Evolutionary conservation across 2,329 filamentous ascomycete species (phyloP), one percentile per base, ranked within the genome.

Genomic region (Pseudodiploospora longispora): DNA sequence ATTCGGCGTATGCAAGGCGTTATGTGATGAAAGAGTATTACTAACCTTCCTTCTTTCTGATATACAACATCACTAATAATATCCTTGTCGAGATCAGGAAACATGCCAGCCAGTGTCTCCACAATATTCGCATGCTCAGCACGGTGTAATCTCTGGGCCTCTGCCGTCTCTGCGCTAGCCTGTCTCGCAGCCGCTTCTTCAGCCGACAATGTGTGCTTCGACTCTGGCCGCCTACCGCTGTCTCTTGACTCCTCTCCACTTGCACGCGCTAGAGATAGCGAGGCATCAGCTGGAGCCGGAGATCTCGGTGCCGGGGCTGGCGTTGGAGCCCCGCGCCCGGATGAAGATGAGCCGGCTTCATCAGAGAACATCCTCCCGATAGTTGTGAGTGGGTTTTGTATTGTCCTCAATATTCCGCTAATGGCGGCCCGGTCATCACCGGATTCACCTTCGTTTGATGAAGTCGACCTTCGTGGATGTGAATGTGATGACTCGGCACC

Each of bases 31-130:
- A 34, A 30, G 30, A 10, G 10, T 27, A 35, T 1, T 43, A 77
- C 85, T 69, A 64, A 91, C 88, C 87, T 80, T 60, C 93, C 94
- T 65, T 96, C 84, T 67, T 98, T 96, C 69, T 94, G 81, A 62
- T 91, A 82, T 28, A 98, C 93, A 35, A 98, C 93, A 67, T 98
- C 93, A 57, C 90, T 90, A 59, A 98, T 97, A 33, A 98, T 78
- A 40, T 98, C 94, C 57, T 82, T 80, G 63, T 98, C 93, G 41
- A 98, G 71, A 59, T 94, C 89, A 1, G 93, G 93, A 62, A 98
- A 98, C 93, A 98, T 98, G 55, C 88, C 85, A 39, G 87, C 83
- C 46, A 98, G 69, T 32, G 93, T 97, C 66, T 97, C 93, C 3
- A 97, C 91, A 6, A 98, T 82, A 55, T 89, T 91, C 43, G 80